Base-by-base conservation (phyloP, 257 asterid genomes). In the Solanum sejunctum region DNA sequence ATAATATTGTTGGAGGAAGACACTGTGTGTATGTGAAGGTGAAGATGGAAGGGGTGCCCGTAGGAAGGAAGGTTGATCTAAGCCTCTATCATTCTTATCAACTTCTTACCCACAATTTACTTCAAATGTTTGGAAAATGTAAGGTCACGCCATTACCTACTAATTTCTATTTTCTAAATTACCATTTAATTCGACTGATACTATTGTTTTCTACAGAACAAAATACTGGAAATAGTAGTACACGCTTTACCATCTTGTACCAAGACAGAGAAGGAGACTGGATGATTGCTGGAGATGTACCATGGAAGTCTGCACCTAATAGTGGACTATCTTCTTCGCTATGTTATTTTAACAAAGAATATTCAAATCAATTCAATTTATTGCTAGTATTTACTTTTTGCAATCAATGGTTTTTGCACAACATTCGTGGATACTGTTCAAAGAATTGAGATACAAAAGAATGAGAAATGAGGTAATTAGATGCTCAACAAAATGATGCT, bases 201-300 rank as follows among this genome's bases (percentile, higher is more conserved):
- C 2, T 57, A 57, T 57, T 20, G 70, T 75, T 21, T 26, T 21
- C 21, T 85, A 84, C 89, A 93, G 95, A 89, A 70, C 82, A 56
- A 61, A 80, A 71, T 17, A 64, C 77, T 84, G 91, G 83, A 43
- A 56, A 80, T 12, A 66, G 81, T 56, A 78, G 79, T 5, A 84
- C 54, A 21, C 85, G 87, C 20, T 91, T 86, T 66, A 83, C 88
- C 67, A 87, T 93, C 70, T 91, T 89, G 86, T 93, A 91, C 84
- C 92, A 92, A 83, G 93, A 92, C 90, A 92, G 77, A 86, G 88
- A 91, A 58, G 94, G 94, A 86, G 90, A 89, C 52, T 91, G 97
- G 95, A 83, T 92, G 92, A 89, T 90, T 16, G 91, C 89, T 10
- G 95, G 95, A 83, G 93, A 92, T 86, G 92, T 89, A 81, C 94